Evolutionary conservation across 768 basidiomycete genomes (phyloP).

Genomic region (Scleroderma bovista): DNA sequence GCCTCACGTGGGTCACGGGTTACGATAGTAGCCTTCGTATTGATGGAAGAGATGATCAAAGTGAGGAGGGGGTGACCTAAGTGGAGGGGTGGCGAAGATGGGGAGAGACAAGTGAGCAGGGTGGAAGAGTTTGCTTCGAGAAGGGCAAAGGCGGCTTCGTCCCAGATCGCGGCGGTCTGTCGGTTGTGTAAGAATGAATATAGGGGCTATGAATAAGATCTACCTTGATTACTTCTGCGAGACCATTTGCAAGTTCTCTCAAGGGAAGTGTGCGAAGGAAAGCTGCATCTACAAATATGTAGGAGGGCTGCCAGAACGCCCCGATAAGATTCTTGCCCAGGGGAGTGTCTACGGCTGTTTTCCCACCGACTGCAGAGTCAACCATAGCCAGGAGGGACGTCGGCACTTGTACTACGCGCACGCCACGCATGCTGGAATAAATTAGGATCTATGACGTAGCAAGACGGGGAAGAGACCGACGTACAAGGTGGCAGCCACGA

Average conservation of each 20-base stretch:
- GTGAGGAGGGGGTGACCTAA: constrained; percentile 84
- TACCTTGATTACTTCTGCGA: constrained; percentile 98
- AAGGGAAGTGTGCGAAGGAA: constrained; percentile 91
- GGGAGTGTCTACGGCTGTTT: constrained; percentile 98
- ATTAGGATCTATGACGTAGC: neutral
- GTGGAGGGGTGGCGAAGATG: constrained; percentile 56
- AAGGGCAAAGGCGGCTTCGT: constrained; percentile 79
- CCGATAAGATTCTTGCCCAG: constrained; percentile 98
- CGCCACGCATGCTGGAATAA: constrained; percentile 82
- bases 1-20: constrained; percentile 96
- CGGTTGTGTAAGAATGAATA: neutral
- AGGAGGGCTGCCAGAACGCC: constrained; percentile 97
- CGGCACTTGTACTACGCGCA: constrained; percentile 93
- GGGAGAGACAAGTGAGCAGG: constrained; percentile 79
- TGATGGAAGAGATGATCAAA: constrained; percentile 89
- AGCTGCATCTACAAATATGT: constrained; percentile 95
- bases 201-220: constrained; percentile 12
- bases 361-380: constrained; percentile 95
- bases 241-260: constrained; percentile 96
- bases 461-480: constrained; percentile 16
- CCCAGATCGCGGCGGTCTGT: constrained; percentile 99
- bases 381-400: constrained; percentile 98
- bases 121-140: constrained; percentile 83
- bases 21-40: constrained; percentile 95
- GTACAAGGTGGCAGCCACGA: constrained; percentile 95